phyloP scores from a whole-genome alignment of 2,329 filamentous ascomycete genomes.

The Epichloe amarillans region DNA sequence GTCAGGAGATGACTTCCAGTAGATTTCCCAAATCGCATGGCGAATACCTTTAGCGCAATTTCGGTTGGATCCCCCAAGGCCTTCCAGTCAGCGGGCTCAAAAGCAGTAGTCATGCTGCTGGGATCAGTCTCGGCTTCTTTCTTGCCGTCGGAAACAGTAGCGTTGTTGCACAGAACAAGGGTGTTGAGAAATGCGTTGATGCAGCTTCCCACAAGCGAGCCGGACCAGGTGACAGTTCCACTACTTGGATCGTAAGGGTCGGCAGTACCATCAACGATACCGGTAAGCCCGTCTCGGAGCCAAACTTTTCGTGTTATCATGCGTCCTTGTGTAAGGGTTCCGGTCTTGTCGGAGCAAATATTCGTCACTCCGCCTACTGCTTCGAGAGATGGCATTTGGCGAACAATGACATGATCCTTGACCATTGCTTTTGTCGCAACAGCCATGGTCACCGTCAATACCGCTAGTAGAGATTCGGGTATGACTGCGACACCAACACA shows the following conservation, averaged over 20 bases:
- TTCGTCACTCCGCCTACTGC: conserved; percentile 57
- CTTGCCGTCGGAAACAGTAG: conserved; percentile 34
- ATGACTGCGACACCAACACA: conserved; percentile 51
- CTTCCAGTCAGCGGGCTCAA: conserved; percentile 35
- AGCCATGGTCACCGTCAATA: conserved; percentile 59
- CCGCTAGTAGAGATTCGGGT: conserved; percentile 53
- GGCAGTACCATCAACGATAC: conserved; percentile 39
- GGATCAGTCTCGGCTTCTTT: conserved; percentile 33
- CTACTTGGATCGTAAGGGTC: conserved; percentile 49
- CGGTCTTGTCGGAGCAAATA: conserved; percentile 60
- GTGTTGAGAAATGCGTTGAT: conserved; percentile 38
- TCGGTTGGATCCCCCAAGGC: conserved; percentile 58
- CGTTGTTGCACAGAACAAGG: conserved; percentile 49
- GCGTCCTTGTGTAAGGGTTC: conserved; percentile 51
- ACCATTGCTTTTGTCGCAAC: conserved; percentile 53
- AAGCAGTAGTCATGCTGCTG: conserved; percentile 32
- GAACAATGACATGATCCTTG: conserved; percentile 50
- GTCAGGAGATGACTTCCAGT: conserved; percentile 33
- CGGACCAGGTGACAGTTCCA: conserved; percentile 35
- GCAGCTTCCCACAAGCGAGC: conserved; percentile 23
- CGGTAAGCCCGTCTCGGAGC: conserved; percentile 39
- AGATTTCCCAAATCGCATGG: conserved; percentile 50
- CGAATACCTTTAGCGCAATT: conserved; percentile 61
- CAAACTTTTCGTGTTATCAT: conserved; percentile 53
- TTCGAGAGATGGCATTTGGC: conserved; percentile 51